These are phyloP conservation scores for Trichoderma gamsii DNA, from an alignment of 495 filamentous ascomycete genomes.

Conservation along the genomic window DNA sequence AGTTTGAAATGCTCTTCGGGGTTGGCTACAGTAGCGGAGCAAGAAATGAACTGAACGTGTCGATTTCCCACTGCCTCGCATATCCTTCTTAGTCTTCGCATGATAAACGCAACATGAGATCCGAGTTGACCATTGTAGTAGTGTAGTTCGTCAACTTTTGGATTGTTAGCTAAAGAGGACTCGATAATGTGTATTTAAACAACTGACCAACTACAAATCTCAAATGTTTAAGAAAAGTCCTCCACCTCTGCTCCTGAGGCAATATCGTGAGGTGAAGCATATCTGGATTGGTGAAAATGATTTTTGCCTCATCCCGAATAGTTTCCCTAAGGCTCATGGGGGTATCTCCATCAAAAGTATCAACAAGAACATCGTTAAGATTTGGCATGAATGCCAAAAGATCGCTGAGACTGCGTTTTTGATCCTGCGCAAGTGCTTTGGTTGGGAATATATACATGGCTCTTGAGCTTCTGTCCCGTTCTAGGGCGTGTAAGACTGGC, in stretches of 20 bases:
- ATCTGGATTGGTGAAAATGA: constrained; percentile 98
- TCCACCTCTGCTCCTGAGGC: constrained; percentile 85
- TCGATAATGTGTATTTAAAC: not conserved
- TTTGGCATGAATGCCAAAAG: constrained; percentile 72
- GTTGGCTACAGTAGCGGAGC: constrained; percentile 95
- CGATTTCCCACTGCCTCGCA: constrained; percentile 89
- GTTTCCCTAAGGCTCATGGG: constrained; percentile 67
- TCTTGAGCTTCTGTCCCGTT: constrained; percentile 65
- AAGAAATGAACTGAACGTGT: constrained; percentile 88
- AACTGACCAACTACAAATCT: constrained; percentile 74
- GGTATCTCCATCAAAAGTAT: constrained; percentile 96
- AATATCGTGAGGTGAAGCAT: constrained; percentile 96
- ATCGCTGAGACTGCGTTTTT: constrained; percentile 80
- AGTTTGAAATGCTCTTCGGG: constrained; percentile 87
- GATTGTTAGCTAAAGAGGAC: not conserved
- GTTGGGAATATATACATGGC: constrained; percentile 99
- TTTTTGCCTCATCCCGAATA: constrained; percentile 81
- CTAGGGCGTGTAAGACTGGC: constrained; percentile 82
- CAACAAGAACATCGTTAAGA: constrained; percentile 69
- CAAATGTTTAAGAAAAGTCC: constrained; percentile 80
- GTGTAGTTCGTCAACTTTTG: constrained; percentile 70
- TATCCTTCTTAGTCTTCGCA: constrained; percentile 82
- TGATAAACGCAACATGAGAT: constrained; percentile 88
- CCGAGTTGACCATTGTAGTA: constrained; percentile 96
- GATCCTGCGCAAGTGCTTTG: constrained; percentile 94